These are phyloP conservation scores for Theobroma grandiflorum DNA, from an alignment of 441 rosid species.

Conservation along the genomic window DNA sequence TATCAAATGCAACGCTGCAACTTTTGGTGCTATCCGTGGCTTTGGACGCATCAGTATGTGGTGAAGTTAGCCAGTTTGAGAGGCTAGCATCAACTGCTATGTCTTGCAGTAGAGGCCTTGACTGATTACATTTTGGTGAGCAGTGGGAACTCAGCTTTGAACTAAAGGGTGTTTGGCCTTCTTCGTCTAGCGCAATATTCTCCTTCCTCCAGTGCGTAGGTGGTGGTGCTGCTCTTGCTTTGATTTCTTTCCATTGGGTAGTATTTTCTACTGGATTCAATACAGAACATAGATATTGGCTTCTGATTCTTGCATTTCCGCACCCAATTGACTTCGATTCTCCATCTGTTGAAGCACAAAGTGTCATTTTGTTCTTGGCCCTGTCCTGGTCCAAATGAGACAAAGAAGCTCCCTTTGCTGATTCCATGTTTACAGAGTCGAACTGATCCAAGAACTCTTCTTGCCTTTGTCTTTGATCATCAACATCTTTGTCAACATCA, in stretches of 20 bases:
- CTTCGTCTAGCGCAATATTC: slow-evolving; percentile 38
- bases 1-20: slow-evolving; percentile 32
- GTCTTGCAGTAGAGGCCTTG: slow-evolving; percentile 43
- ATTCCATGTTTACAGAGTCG: slow-evolving; percentile 18
- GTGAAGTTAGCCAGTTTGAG: slow-evolving; percentile 56
- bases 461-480: slow-evolving; percentile 44
- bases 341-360: slow-evolving; percentile 25
- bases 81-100: slow-evolving; percentile 59
- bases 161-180: slow-evolving; percentile 18
- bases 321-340: slow-evolving; percentile 10
- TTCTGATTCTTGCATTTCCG: slow-evolving; percentile 39
- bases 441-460: slow-evolving; percentile 30
- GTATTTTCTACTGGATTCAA: slow-evolving; percentile 66
- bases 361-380: slow-evolving; percentile 26
- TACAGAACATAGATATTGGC: slow-evolving; percentile 49
- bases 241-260: slow-evolving; percentile 65
- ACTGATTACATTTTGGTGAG: slow-evolving; percentile 34
- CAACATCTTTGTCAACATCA: slow-evolving; percentile 37
- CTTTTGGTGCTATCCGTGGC: slow-evolving; percentile 17
- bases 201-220: slow-evolving; percentile 47
- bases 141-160: slow-evolving; percentile 21
- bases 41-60: slow-evolving; percentile 22
- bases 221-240: slow-evolving; percentile 48
- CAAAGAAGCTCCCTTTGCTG: slow-evolving; percentile 22
- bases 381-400: slow-evolving; percentile 23